phyloP scores from a whole-genome alignment of 2,329 filamentous ascomycete genomes.

The Cadophora sp. region DNA sequence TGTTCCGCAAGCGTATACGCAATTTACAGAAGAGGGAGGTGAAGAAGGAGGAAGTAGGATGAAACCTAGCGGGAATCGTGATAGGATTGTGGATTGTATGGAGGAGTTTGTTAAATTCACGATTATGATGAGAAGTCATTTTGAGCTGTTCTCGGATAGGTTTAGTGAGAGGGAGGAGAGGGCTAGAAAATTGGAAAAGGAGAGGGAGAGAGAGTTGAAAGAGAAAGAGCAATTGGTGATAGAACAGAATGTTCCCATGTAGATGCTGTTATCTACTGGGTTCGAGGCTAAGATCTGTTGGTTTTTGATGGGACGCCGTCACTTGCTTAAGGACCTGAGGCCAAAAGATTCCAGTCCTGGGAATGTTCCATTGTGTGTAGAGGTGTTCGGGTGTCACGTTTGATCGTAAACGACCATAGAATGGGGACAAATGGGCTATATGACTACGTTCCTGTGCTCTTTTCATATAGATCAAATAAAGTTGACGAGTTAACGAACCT shows the following conservation, averaged over 20 bases:
- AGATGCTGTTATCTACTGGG: not conserved
- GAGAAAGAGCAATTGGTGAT: slow-evolving; percentile 3
- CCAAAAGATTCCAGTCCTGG: too few relatives aligned
- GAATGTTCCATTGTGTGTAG: too few relatives aligned
- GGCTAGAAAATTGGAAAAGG: slow-evolving; percentile 19
- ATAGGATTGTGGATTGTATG: slow-evolving; percentile 70
- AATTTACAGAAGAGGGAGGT: slow-evolving; percentile 1
- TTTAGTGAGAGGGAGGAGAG: slow-evolving; percentile 61
- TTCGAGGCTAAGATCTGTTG: not conserved
- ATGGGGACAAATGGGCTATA: too few relatives aligned
- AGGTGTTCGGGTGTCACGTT: too few relatives aligned
- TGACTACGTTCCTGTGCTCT: too few relatives aligned
- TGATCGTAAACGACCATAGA: too few relatives aligned
- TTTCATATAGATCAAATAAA: too few relatives aligned
- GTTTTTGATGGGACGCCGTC: not conserved
- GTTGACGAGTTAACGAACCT: too few relatives aligned
- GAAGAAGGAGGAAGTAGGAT: slow-evolving; percentile 51
- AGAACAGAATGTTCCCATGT: slow-evolving; percentile 8
- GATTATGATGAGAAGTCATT: slow-evolving; percentile 66
- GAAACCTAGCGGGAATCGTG: slow-evolving; percentile 61
- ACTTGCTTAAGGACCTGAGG: too few relatives aligned
- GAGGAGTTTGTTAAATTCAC: slow-evolving; percentile 76
- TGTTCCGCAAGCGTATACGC: slow-evolving; percentile 51
- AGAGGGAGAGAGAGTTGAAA: slow-evolving; percentile 5
- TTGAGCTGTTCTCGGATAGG: slow-evolving; percentile 66